phyloP scores from a whole-genome alignment of 257 asterid genomes.

The Solanum dulcamara region DNA sequence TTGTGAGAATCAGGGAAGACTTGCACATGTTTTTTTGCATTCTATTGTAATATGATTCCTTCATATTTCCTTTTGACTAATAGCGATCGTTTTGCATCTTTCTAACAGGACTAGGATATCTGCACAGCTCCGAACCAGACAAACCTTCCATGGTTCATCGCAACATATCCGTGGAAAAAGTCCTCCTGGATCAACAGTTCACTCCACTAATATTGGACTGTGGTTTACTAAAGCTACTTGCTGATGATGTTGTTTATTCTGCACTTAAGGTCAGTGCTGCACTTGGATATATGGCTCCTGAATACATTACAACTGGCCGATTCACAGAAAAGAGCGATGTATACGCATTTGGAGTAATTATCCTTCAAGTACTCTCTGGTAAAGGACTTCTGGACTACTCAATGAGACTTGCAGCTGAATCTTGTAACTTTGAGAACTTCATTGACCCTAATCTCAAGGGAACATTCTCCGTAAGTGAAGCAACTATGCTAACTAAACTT shows the following conservation, averaged over 20 bases:
- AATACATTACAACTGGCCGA: slow-evolving; percentile 83
- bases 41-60: neutral
- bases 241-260: slow-evolving; percentile 86
- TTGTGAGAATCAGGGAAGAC: neutral
- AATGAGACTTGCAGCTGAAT: slow-evolving; percentile 54
- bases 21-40: neutral
- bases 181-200: slow-evolving; percentile 45
- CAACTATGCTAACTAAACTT: slow-evolving; percentile 33
- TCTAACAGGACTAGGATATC: slow-evolving; percentile 55
- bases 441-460: slow-evolving; percentile 52
- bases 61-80: neutral
- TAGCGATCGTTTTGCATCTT: neutral
- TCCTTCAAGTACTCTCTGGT: slow-evolving; percentile 75
- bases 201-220: slow-evolving; percentile 67
- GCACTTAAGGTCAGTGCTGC: slow-evolving; percentile 95
- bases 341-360: slow-evolving; percentile 86
- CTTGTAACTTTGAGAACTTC: slow-evolving; percentile 39
- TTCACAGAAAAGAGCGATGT: slow-evolving; percentile 96
- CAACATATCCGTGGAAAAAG: slow-evolving; percentile 76
- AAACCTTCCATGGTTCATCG: slow-evolving; percentile 77
- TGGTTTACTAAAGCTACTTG: slow-evolving; percentile 80
- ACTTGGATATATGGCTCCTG: slow-evolving; percentile 95
- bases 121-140: slow-evolving; percentile 52
- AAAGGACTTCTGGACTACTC: slow-evolving; percentile 36
- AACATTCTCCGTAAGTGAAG: slow-evolving; percentile 32